phyloP scores from a whole-genome alignment of 108 stramenopile species.

The Fragilariopsis cylindrus region DNA sequence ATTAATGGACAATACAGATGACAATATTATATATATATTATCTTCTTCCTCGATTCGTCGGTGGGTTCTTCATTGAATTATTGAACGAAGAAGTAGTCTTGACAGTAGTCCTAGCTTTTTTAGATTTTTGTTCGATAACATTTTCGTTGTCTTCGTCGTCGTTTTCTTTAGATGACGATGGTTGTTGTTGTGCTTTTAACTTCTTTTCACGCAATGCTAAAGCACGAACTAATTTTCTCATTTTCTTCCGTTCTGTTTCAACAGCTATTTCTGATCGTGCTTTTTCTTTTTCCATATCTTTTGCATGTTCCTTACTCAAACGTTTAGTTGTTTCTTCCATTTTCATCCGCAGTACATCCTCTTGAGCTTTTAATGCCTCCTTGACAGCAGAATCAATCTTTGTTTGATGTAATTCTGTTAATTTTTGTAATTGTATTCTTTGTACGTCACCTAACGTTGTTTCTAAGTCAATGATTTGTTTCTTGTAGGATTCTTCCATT shows the following conservation, averaged over 20 bases:
- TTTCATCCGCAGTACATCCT: slow-evolving; percentile 18
- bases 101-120: too few species aligned
- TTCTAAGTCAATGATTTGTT: slow-evolving; percentile 28
- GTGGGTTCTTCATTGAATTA: too few species aligned
- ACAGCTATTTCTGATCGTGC: slow-evolving; percentile 26
- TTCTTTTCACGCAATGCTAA: slow-evolving; percentile 48
- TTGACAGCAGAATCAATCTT: slow-evolving; percentile 26
- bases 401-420: slow-evolving; percentile 14
- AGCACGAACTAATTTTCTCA: slow-evolving; percentile 48
- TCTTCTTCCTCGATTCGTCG: too few species aligned
- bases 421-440: slow-evolving; percentile 11
- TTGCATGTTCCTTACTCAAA: slow-evolving; percentile 13
- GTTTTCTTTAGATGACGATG: too few species aligned
- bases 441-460: slow-evolving; percentile 9
- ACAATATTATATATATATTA: too few species aligned
- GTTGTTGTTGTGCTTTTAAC: neutral
- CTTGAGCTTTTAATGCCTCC: slow-evolving; percentile 25
- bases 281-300: slow-evolving; percentile 29
- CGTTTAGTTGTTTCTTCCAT: slow-evolving; percentile 24
- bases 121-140: too few species aligned
- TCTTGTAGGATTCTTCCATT: slow-evolving; percentile 21
- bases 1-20: too few species aligned
- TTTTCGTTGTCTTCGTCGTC: too few species aligned
- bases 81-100: too few species aligned
- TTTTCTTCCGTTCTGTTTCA: slow-evolving; percentile 42